Evolutionary conservation across 106 monocot species (phyloP).

Genomic region (Chionographis japonica): DNA sequence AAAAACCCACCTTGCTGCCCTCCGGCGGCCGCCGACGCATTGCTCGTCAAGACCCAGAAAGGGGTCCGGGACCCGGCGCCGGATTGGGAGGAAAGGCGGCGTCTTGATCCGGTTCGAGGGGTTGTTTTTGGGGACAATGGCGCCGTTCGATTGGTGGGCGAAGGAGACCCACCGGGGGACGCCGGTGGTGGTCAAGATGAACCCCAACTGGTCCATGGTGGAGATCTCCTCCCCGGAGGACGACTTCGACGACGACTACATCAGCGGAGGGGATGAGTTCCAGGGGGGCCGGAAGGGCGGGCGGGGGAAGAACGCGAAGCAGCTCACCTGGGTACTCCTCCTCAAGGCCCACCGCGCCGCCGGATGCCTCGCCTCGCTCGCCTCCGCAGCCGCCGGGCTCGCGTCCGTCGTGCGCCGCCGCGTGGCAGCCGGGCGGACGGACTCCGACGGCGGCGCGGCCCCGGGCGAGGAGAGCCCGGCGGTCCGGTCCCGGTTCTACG

Average conservation of each 20-base stretch:
- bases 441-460: conserved; percentile 25
- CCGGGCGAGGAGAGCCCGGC: conserved; percentile 20
- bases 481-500: conserved; percentile 52
- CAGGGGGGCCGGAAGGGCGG: conserved; percentile 25
- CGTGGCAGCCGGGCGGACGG: conserved; percentile 59
- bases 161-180: conserved; percentile 44
- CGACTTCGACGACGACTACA: conserved; percentile 12
- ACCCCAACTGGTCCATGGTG: conserved; percentile 60
- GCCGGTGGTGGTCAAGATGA: conserved; percentile 88
- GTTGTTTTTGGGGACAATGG: conserved; percentile 25
- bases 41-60: too few species aligned
- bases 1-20: too few species aligned
- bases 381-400: conserved; percentile 36
- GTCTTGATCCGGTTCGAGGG: background rate
- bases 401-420: conserved; percentile 62
- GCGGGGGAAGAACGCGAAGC: conserved; percentile 76
- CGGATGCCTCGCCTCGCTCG: conserved; percentile 66
- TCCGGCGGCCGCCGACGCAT: too few species aligned
- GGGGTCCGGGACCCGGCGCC: too few species aligned
- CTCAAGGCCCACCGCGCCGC: conserved; percentile 84
- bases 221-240: conserved; percentile 34
- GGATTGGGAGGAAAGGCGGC: too few species aligned
- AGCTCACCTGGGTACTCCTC: conserved; percentile 88
- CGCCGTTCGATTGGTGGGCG: conserved; percentile 61
- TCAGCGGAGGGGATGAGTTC: conserved; percentile 6